phyloP scores from a whole-genome alignment of 2,329 filamentous ascomycete species.

The Talaromyces sp. region DNA sequence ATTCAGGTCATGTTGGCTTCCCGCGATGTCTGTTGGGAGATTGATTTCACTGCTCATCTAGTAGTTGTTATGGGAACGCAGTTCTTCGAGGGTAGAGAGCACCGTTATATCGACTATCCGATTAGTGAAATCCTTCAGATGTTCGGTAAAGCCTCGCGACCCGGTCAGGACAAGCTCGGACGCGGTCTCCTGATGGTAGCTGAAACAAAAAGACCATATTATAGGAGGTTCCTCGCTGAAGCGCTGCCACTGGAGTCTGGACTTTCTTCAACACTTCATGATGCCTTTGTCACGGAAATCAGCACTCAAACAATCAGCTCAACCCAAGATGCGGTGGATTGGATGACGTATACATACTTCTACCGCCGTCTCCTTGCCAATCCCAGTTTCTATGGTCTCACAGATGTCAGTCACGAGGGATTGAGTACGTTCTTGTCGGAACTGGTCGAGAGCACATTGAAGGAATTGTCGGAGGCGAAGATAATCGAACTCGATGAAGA shows the following conservation, averaged over 20 bases:
- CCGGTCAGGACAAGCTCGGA: slow-evolving; percentile 72
- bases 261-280: slow-evolving; percentile 84
- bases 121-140: slow-evolving; percentile 94
- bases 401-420: slow-evolving; percentile 83
- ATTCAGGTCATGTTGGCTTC: slow-evolving; percentile 80
- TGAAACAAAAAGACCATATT: slow-evolving; percentile 91
- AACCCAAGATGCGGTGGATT: slow-evolving; percentile 95
- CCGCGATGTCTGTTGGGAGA: slow-evolving; percentile 93
- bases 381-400: slow-evolving; percentile 91
- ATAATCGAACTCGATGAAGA: slow-evolving; percentile 95
- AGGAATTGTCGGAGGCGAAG: slow-evolving; percentile 86
- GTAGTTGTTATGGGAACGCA: slow-evolving; percentile 98
- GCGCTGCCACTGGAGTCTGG: slow-evolving; percentile 94
- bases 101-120: slow-evolving; percentile 94
- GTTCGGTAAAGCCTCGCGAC: slow-evolving; percentile 88
- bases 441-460: slow-evolving; percentile 85
- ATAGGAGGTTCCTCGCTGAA: slow-evolving; percentile 97
- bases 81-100: slow-evolving; percentile 93
- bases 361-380: slow-evolving; percentile 93
- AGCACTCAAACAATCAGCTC: slow-evolving; percentile 94
- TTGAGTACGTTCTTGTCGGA: slow-evolving; percentile 94
- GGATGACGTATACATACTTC: slow-evolving; percentile 98
- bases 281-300: slow-evolving; percentile 95
- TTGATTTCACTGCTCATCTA: slow-evolving; percentile 81
- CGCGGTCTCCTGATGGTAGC: slow-evolving; percentile 97